Percentiles rank a stretch among this genome's conserved stretches.
These are phyloP conservation scores for Acanthamoeba rhysodes DNA, from an alignment of 208 protist genomes.

Conservation along the genomic window DNA sequence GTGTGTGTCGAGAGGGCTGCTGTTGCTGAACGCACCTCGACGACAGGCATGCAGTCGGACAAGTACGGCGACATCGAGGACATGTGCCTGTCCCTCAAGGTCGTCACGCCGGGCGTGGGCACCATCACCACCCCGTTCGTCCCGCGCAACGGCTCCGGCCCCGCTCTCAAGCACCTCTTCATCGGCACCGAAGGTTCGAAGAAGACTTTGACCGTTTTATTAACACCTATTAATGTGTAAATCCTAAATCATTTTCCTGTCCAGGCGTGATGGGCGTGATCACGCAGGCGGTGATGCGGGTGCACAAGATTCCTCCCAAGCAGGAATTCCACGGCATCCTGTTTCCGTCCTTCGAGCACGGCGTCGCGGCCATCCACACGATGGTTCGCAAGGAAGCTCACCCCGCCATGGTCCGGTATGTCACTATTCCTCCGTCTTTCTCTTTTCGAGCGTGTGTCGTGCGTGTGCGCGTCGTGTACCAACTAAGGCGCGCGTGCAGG, in stretches of 20 bases:
- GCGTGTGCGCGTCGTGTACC: slow-evolving; percentile 72
- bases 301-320: slow-evolving; percentile 73
- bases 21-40: not conserved
- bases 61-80: slow-evolving; percentile 84
- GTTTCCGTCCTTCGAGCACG: slow-evolving; percentile 75
- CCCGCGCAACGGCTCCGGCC: slow-evolving; percentile 78
- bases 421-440: slow-evolving; percentile 4
- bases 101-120: slow-evolving; percentile 80
- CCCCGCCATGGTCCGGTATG: slow-evolving; percentile 85
- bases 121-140: slow-evolving; percentile 77
- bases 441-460: slow-evolving; percentile 73
- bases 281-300: slow-evolving; percentile 83
- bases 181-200: slow-evolving; percentile 81
- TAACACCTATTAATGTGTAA: too few relatives aligned
- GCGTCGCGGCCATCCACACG: slow-evolving; percentile 72
- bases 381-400: slow-evolving; percentile 80
- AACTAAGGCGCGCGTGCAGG: not conserved
- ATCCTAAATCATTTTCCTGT: too few relatives aligned
- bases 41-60: slow-evolving; percentile 65
- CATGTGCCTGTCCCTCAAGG: slow-evolving; percentile 80
- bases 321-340: slow-evolving; percentile 78
- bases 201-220: not conserved
- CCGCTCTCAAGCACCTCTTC: slow-evolving; percentile 83
- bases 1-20: not conserved
- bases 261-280: slow-evolving; percentile 80